These are phyloP conservation scores for Linum lewisii DNA, from an alignment of 345 rosid genomes.

Conservation along the genomic window DNA sequence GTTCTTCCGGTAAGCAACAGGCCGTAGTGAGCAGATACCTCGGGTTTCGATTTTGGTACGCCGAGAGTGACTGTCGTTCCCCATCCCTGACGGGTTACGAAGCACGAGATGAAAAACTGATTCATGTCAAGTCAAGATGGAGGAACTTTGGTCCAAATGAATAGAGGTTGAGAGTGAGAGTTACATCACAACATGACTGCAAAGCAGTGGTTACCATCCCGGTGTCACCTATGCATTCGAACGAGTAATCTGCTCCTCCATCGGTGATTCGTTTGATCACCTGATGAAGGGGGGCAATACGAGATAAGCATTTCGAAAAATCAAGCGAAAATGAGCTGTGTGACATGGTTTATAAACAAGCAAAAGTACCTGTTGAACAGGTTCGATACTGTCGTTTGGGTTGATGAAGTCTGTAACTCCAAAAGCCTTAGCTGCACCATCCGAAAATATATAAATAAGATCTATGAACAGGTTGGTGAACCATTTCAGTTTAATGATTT, in stretches of 20 bases:
- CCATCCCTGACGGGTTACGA: slow-evolving; percentile 54
- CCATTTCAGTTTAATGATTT: not conserved
- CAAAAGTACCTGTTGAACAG: slow-evolving; percentile 73
- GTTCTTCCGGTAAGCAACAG: slow-evolving; percentile 66
- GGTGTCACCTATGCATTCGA: slow-evolving; percentile 80
- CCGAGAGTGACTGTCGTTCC: slow-evolving; percentile 84
- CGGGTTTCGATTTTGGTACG: slow-evolving; percentile 75
- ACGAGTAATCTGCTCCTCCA: slow-evolving; percentile 89
- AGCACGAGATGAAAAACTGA: not conserved
- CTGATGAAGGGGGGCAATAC: slow-evolving; percentile 25
- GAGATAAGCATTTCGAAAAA: not conserved
- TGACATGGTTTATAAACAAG: not conserved
- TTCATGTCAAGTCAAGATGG: slow-evolving; percentile 3
- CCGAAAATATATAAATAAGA: not conserved
- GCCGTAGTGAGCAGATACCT: slow-evolving; percentile 68
- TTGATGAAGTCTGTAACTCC: slow-evolving; percentile 73
- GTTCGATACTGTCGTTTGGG: slow-evolving; percentile 53
- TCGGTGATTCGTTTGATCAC: slow-evolving; percentile 61
- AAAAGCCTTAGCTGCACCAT: slow-evolving; percentile 60
- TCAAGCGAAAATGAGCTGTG: too few species aligned
- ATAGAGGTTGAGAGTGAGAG: slow-evolving; percentile 8
- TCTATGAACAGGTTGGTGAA: not conserved
- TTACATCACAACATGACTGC: slow-evolving; percentile 82
- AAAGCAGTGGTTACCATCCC: slow-evolving; percentile 63
- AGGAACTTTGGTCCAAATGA: not conserved